Evolutionary conservation across 2,329 filamentous ascomycete genomes (phyloP), one percentile per base, ranked within the genome.

Genomic region (Nannizziopsis arthrosporioides): DNA sequence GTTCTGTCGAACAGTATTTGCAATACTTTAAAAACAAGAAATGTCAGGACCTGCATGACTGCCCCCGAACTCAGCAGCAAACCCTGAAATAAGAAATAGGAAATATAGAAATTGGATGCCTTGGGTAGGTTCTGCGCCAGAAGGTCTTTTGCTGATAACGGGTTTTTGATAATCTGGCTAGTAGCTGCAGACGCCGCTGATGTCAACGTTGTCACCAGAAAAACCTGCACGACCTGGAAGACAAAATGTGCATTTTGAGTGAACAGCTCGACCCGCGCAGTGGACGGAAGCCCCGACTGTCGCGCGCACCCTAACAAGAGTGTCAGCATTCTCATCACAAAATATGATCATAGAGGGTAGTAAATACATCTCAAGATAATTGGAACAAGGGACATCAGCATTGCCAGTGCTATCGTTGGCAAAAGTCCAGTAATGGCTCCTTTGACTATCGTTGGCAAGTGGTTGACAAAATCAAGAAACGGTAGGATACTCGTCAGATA

Each of bases 51-150:
- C 56, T 93, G 86, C 1, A 92, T 73, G 1, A 95, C 66, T 0
- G 84, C 76, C 42, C 80, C 75, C 0, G 85, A 78, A 8, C 86
- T 84, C 52, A 88, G 77, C 3, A 80, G 81, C 39, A 96, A 63
- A 27, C 90, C 92, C 63, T 96, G 89, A 1, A 98, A 81, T 18
- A 96, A 77, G 58, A 96, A 94, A 69, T 95, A 98, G 0, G 84
- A 88, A 11, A 96, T 83, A 65, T 95, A 98, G 61, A 95, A 93
- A 65, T 94, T 96, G 51, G 87, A 90, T 0, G 88, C 82, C 55
- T 82, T 85, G 14, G 92, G 92, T 2, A 98, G 70, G 54, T 86
- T 84, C 36, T 75, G 61, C 0, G 88, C 82, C 8, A 94, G 72
- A 5, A 92, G 69, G 9, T 69, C 69, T 1, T 86, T 81, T 4